phyloP scores from a whole-genome alignment of 1,284 basidiomycete species.

The Somion occarium region DNA sequence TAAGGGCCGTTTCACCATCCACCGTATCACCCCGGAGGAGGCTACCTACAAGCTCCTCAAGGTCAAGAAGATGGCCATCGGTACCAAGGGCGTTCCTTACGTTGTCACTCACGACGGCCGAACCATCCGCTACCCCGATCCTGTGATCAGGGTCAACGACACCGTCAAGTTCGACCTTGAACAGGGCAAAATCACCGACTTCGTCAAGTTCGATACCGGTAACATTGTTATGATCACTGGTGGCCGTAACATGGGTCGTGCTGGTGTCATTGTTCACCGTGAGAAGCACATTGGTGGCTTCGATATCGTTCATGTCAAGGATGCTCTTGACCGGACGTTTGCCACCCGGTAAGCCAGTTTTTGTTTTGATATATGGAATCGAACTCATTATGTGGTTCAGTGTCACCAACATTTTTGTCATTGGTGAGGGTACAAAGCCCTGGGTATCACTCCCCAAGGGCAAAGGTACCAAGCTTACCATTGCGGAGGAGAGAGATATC shows the following conservation, averaged over 20 bases:
- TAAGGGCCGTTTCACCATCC: conserved; percentile 99
- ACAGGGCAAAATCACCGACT: conserved; percentile 92
- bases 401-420: conserved; percentile 96
- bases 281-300: conserved; percentile 98
- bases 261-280: conserved; percentile 91
- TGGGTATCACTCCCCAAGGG: conserved; percentile 98
- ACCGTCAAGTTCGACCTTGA: conserved; percentile 97
- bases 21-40: conserved; percentile 99
- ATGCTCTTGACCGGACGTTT: conserved; percentile 92
- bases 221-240: conserved; percentile 98
- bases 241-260: conserved; percentile 99
- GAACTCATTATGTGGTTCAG: conserved; percentile 36
- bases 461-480: conserved; percentile 94
- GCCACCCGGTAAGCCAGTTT: conserved; percentile 77
- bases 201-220: conserved; percentile 95
- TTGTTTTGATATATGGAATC: neutral
- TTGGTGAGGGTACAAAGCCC: conserved; percentile 93
- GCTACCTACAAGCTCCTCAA: conserved; percentile 98
- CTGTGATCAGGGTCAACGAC: conserved; percentile 94
- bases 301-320: conserved; percentile 97
- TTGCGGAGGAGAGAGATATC: conserved; percentile 81
- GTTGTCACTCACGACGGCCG: conserved; percentile 99
- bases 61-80: conserved; percentile 90
- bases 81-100: conserved; percentile 93
- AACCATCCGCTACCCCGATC: conserved; percentile 99